Evolutionary conservation across 2,329 filamentous ascomycete genomes (phyloP), one percentile per base, ranked within the genome.

Genomic region (Penicillium sumatraense): DNA sequence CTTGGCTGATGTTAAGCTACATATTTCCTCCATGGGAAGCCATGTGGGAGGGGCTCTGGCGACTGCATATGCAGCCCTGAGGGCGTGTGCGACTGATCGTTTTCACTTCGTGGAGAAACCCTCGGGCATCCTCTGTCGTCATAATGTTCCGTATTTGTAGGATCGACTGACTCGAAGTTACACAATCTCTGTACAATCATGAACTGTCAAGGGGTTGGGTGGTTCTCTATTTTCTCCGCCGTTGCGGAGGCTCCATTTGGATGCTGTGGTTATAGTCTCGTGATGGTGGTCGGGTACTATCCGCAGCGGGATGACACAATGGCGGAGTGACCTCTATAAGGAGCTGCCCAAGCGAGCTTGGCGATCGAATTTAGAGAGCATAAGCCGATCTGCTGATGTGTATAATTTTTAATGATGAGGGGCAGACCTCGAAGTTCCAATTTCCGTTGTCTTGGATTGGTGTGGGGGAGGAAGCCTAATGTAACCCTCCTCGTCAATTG

Each of bases 1-100:
- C 42, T 46, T 46, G 42, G 42, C 42, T 46, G 42, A 46, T 46
- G 42, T 27, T 16, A 10, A 31, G 24, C 24, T 29, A 27, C 42
- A 46, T 46, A 31, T 31, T 31, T 24, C n/a, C 31, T 5, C n/a
- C 42, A 46, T 20, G 27, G 26, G 13, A 14, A 16, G 4, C 42
- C 42, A 46, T 46, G 42, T 29, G 42, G 42, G 26, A 46, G 21
- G 27, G 6, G 16, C n/a, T 31, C 26, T 20, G n/a, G 3, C 26
- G 42, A 21, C 31, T 24, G 8, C 42, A 45, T 42, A 42, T 46
- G 42, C 42, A 31, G n/a, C n/a, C n/a, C n/a, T n/a, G n/a, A n/a
- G 27, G 42, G 42, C 42, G 8, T 31, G 18, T 46, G 42, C 26
- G 26, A 20, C 26, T 46, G 42, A 46, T 46, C 27, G 3, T 27